These are phyloP conservation scores for Cucumis melo DNA, from an alignment of 306 rosid species.

Conservation along the genomic window DNA sequence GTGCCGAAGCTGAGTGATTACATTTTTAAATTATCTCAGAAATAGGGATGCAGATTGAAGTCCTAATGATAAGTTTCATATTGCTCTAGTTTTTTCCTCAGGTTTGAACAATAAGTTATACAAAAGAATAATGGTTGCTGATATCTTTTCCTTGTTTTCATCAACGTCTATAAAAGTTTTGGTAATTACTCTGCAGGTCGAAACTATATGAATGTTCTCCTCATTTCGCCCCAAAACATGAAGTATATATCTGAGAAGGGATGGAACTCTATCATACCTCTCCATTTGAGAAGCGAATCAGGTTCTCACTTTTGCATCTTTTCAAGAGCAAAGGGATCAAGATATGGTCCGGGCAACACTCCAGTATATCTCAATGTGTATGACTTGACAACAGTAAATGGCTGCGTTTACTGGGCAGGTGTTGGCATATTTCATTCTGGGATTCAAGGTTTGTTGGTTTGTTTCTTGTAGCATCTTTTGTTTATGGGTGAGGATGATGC, in stretches of 20 bases:
- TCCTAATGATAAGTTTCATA: not conserved
- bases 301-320: slow-evolving; percentile 60
- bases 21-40: not conserved
- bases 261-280: slow-evolving; percentile 58
- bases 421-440: slow-evolving; percentile 88
- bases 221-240: slow-evolving; percentile 40
- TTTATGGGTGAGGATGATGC: not conserved
- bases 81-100: not conserved
- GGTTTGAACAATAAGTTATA: not conserved
- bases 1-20: not conserved
- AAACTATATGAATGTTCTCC: slow-evolving; percentile 21
- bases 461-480: not conserved
- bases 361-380: slow-evolving; percentile 91
- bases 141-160: not conserved
- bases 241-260: slow-evolving; percentile 52
- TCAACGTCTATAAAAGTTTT: not conserved
- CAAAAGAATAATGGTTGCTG: not conserved
- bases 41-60: not conserved
- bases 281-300: slow-evolving; percentile 56
- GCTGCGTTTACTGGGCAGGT: slow-evolving; percentile 93
- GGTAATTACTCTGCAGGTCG: slow-evolving; percentile 19
- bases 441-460: slow-evolving; percentile 49
- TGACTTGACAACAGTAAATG: slow-evolving; percentile 80
- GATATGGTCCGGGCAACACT: slow-evolving; percentile 36
- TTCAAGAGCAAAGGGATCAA: slow-evolving; percentile 51